A percentile compares a stretch with the other conserved stretches of the same genome.
phyloP scores from a whole-genome alignment of 2,329 filamentous ascomycete genomes.

The Xylaria sp. region DNA sequence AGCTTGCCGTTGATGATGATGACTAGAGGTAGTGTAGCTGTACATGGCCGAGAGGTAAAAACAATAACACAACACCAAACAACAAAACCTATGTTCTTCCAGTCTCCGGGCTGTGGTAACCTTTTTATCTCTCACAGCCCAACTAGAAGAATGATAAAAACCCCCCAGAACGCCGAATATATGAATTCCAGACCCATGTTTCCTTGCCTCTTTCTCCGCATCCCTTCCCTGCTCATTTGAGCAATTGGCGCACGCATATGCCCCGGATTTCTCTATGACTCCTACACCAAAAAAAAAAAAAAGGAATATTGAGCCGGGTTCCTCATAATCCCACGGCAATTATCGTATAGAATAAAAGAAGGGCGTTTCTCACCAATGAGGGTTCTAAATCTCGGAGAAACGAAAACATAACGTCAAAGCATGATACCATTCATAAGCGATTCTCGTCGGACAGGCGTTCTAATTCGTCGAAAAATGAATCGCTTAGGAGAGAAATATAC shows the following conservation, averaged over 20 bases:
- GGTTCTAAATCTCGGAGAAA: constrained; percentile 24
- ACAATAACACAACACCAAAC: no score
- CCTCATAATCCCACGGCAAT: no score
- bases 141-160: constrained; percentile 4
- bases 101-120: neutral
- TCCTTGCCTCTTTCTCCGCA: no score
- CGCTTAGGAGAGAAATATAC: constrained; percentile 38
- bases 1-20: no score
- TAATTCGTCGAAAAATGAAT: constrained; percentile 29
- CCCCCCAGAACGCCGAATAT: constrained; percentile 24
- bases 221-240: constrained; percentile 4
- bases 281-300: constrained; percentile 25
- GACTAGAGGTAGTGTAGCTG: no score
- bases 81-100: no score
- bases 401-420: constrained; percentile 30
- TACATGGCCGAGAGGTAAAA: no score
- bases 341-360: constrained; percentile 21
- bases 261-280: constrained; percentile 28
- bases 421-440: constrained; percentile 37
- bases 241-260: no score
- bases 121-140: constrained; percentile 16
- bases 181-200: constrained; percentile 19
- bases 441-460: constrained; percentile 30
- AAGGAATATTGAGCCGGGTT: no score
- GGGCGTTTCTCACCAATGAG: constrained; percentile 1